Evolutionary conservation across 306 rosid genomes (phyloP), one percentile per base, ranked within the genome.

Genomic region (Echinosophora koreensis): DNA sequence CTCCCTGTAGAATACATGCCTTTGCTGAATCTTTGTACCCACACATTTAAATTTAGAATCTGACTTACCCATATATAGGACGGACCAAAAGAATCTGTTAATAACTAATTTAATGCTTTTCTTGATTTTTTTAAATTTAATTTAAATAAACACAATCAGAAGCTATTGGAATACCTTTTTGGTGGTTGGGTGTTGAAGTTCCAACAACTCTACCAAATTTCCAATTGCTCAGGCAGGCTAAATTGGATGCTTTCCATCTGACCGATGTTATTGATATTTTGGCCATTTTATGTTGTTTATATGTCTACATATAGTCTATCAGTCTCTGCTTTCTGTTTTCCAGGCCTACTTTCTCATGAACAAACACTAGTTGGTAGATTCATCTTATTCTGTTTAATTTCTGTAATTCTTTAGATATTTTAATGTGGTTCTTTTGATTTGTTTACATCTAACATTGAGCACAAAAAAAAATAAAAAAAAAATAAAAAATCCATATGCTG

Each of bases 311-410:
- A 17, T 64, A 39, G 46, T 80, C 28, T 67, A 37, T 77, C 54
- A 61, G 77, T 66, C 58, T 50, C 11, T 71, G 18, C 1, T 18
- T 52, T 79, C 30, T 78, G 49, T 62, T 74, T 56, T 38, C 34
- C 35, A 1, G 44, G 42, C 51, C 58, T 4, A 38, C 59, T 58
- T 65, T 59, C 61, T 15, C 28, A 30, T 59, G 3, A 65, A 49
- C 54, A 52, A 47, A 57, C 54, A 44, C 57, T 52, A 35, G 8
- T 46, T 14, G 17, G 11, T 38, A 49, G 51, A 66, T 76, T 78
- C 38, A 35, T 83, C 57, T 60, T 28, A 42, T 57, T 65, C 71
- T 75, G 56, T 56, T 46, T 39, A 55, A 57, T 55, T 62, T 67
- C 65, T 68, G 38, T 34, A 12, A 67, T 62, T 61, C 65, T 61